Percentiles rank a stretch among this genome's conserved stretches.
phyloP scores from a whole-genome alignment of 2,329 filamentous ascomycete genomes.

The Sporothrix protearum region DNA sequence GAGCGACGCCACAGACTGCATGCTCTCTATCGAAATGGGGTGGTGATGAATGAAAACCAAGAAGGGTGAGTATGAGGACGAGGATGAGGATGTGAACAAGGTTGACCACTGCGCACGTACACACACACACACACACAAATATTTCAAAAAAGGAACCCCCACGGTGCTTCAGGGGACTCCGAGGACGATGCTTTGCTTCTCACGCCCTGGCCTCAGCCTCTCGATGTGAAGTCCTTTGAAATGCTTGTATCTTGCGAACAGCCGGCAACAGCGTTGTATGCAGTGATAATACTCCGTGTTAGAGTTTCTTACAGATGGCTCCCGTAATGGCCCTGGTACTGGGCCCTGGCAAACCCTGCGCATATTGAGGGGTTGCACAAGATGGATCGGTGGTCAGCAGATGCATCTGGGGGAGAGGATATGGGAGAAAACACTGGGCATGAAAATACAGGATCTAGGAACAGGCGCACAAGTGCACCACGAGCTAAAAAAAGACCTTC shows the following conservation, averaged over 20 bases:
- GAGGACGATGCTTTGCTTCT: background rate
- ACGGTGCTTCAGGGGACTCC: background rate
- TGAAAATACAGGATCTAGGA: background rate
- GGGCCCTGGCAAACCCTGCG: background rate
- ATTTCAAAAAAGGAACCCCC: conserved; percentile 10
- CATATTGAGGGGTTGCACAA: background rate
- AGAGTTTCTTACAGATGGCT: background rate
- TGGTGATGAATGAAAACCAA: background rate
- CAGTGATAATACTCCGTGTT: background rate
- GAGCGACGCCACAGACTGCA: conserved; percentile 12
- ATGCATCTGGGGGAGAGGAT: background rate
- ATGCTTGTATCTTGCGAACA: background rate
- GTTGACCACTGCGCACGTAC: background rate
- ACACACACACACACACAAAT: background rate
- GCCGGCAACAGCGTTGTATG: background rate
- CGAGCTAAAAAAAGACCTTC: background rate
- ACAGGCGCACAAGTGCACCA: background rate
- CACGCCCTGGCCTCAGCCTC: background rate
- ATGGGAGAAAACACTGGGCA: background rate
- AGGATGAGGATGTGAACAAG: background rate
- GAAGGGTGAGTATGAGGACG: background rate
- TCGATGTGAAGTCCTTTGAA: background rate
- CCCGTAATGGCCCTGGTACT: background rate
- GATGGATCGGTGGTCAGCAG: background rate
- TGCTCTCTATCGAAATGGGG: background rate